phyloP scores from a whole-genome alignment of 2,329 filamentous ascomycete species.

The Xylaria polymorpha region DNA sequence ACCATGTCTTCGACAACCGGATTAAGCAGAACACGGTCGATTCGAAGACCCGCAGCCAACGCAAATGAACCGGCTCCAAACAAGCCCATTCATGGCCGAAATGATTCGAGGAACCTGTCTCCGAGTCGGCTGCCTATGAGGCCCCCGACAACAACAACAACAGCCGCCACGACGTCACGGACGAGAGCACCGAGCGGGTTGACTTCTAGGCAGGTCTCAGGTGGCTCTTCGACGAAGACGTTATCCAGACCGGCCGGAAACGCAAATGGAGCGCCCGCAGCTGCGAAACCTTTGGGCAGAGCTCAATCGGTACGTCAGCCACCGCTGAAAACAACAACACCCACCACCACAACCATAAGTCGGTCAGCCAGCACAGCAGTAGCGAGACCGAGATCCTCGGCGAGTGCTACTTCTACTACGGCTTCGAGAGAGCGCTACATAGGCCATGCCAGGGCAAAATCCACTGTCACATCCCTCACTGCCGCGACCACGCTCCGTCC shows the following conservation, averaged over 20 bases:
- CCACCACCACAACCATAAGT: constrained; percentile 35
- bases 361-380: constrained; percentile 35
- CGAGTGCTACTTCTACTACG: constrained; percentile 34
- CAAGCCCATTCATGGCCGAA: constrained; percentile 38
- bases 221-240: constrained; percentile 29
- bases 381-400: constrained; percentile 43
- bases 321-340: constrained; percentile 39
- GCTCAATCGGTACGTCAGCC: constrained; percentile 45
- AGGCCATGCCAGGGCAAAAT: constrained; percentile 56
- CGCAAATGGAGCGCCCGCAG: constrained; percentile 30
- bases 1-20: constrained; percentile 56
- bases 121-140: constrained; percentile 65
- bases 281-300: constrained; percentile 45
- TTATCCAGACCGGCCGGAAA: constrained; percentile 31
- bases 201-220: constrained; percentile 41
- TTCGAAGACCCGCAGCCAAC: constrained; percentile 56
- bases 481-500: constrained; percentile 56
- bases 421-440: constrained; percentile 35
- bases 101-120: constrained; percentile 54
- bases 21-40: constrained; percentile 60
- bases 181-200: constrained; percentile 36
- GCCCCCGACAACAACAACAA: constrained; percentile 51
- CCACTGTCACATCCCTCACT: constrained; percentile 55
- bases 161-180: constrained; percentile 36
- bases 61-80: constrained; percentile 36